A percentile compares a stretch with the other conserved stretches of the same genome.
Conservation (phyloP, 2,329 filamentous ascomycete species). For the Neopestalotiopsis rosae region DNA sequence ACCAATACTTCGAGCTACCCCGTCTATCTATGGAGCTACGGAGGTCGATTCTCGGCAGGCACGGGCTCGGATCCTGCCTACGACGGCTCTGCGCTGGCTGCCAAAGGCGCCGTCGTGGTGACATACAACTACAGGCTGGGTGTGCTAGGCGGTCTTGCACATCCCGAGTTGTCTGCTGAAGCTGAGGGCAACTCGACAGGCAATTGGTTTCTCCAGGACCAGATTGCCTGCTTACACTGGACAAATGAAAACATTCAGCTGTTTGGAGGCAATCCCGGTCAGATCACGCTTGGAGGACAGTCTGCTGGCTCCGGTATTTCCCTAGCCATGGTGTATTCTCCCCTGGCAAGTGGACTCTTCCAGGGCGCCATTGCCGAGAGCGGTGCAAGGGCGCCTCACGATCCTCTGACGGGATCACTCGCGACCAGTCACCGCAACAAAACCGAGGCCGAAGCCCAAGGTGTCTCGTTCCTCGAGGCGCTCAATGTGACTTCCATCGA, state of each 20-base stretch:
- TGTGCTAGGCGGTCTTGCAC: conserved; percentile 30
- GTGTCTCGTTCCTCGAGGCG: conserved; percentile 23
- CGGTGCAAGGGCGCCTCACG: conserved; percentile 35
- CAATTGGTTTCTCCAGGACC: conserved; percentile 34
- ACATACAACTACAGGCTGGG: conserved; percentile 31
- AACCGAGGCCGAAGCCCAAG: conserved; percentile 25
- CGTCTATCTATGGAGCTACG: conserved; percentile 27
- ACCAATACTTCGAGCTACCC: conserved; percentile 23
- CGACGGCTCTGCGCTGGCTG: conserved; percentile 27
- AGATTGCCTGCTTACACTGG: conserved; percentile 25
- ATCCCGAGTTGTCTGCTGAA: conserved; percentile 30
- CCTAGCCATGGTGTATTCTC: conserved; percentile 32
- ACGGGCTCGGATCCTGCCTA: conserved; percentile 25
- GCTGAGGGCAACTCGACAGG: conserved; percentile 33
- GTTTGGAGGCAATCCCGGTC: conserved; percentile 30
- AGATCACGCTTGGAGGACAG: conserved; percentile 23
- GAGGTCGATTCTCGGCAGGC: conserved; percentile 23
- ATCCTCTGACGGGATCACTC: conserved; percentile 32
- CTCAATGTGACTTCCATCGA: conserved; percentile 29
- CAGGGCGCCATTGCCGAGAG: conserved; percentile 37
- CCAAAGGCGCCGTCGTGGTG: conserved; percentile 28
- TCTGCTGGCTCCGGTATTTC: conserved; percentile 26
- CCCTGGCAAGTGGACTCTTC: conserved; percentile 30
- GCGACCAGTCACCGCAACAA: conserved; percentile 33
- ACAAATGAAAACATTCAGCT: conserved; percentile 8